Conservation (phyloP, 805 yeast genomes). For the Osmozyma mogii region DNA sequence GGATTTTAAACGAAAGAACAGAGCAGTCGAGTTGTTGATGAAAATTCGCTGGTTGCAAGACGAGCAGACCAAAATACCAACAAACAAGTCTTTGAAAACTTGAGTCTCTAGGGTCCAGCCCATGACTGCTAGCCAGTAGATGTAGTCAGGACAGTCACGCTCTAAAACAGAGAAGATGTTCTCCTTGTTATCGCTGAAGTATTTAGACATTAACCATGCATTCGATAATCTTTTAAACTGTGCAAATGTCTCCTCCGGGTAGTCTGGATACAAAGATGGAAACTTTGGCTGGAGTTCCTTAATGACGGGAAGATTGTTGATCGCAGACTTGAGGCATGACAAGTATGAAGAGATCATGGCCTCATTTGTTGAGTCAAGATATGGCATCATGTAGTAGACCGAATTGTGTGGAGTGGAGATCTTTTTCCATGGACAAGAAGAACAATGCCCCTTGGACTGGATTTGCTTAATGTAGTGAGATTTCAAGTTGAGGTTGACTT, state of each 20-base stretch:
- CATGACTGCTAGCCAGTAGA: conserved; percentile 25
- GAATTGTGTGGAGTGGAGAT: conserved; percentile 27
- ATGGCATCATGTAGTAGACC: conserved; percentile 28
- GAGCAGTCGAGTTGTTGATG: conserved; percentile 13
- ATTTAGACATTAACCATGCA: conserved; percentile 23
- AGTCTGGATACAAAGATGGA: conserved; percentile 2
- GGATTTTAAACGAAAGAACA: too few species aligned
- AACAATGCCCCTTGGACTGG: conserved; percentile 18
- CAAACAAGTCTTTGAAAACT: conserved; percentile 17
- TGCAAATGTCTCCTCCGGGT: neutral
- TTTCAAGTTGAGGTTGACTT: conserved; percentile 17
- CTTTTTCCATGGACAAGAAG: conserved; percentile 30
- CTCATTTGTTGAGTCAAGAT: conserved; percentile 22
- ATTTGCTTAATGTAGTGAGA: conserved; percentile 21
- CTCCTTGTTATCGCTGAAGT: conserved; percentile 28
- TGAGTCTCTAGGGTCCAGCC: conserved; percentile 33
- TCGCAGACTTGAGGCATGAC: conserved; percentile 18
- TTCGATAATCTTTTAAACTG: conserved; percentile 21
- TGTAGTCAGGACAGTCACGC: conserved; percentile 21
- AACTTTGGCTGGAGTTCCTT: conserved; percentile 3
- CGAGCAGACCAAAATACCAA: conserved; percentile 26
- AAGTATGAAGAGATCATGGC: conserved; percentile 22
- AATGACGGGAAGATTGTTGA: conserved; percentile 15
- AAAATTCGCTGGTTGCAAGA: conserved; percentile 31
- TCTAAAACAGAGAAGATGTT: conserved; percentile 19